Evolutionary conservation across 106 monocot genomes (phyloP), one percentile per base, ranked within the genome.

Genomic region (Dendrobium huoshanense): DNA sequence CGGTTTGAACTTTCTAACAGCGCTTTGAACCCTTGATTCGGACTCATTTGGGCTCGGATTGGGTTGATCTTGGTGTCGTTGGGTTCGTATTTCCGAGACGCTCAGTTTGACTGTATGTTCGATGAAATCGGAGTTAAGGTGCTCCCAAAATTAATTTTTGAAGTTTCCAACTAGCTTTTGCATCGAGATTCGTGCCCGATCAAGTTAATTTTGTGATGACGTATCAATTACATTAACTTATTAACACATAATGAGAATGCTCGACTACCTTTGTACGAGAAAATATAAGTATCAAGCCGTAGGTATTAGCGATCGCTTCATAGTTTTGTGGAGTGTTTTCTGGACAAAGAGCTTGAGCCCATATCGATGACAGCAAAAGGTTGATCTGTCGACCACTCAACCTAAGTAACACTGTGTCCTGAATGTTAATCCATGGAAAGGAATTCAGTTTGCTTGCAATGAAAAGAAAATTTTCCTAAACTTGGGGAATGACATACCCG

Each of bases 281-380:
- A 89, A 94, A 96, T 43, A 94, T 56, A 55, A 96, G 82, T 64
- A 85, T 81, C 79, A 96, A 79, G 82, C 92, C 84, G 79, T 92
- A 96, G 51, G 96, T 96, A 84, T 96, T 92, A 82, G 94, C 86
- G 80, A 96, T 87, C 0, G 96, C 96, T 86, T 96, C 96, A 79
- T 89, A 96, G 65, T 94, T 96, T 79, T 90, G 86, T 37, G 96
- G 94, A 79, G 85, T 85, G 84, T 94, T 96, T 81, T 86, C 82
- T 82, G 90, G 84, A 54, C 81, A 92, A 27, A 86, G 86, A 18
- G 96, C 88, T 79, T 96, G 96, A 84, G 80, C 84, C 91, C 91
- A 96, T 79, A 96, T 79, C 42, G 94, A 96, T 48, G 96, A 94
- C 79, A 96, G 83, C 70, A 92, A 48, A 87, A 96, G 90, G 4